Conservation (phyloP, 306 rosid species). For the Lupinus albus region DNA sequence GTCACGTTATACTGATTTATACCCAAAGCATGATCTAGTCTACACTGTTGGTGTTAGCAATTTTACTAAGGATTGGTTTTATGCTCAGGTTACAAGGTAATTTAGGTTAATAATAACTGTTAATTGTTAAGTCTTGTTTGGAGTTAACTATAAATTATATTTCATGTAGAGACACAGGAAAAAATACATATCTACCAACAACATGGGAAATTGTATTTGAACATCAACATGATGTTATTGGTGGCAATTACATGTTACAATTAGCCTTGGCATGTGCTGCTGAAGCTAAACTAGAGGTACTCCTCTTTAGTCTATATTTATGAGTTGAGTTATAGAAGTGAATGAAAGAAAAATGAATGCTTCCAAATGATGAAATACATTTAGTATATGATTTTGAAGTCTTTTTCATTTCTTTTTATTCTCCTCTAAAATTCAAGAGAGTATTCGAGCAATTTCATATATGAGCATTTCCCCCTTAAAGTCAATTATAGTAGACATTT, state of each 20-base stretch:
- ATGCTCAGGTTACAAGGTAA: conserved; percentile 62
- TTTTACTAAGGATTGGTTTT: conserved; percentile 61
- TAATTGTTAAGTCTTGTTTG: not conserved
- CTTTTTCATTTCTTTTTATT: too few relatives aligned
- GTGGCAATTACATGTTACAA: conserved; percentile 67
- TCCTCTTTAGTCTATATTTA: not conserved
- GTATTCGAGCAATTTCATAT: too few relatives aligned
- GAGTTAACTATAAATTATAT: conserved; percentile 1
- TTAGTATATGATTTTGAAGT: too few relatives aligned
- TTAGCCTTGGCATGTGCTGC: conserved; percentile 73
- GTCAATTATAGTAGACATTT: too few relatives aligned
- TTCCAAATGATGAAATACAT: too few relatives aligned
- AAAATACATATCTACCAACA: conserved; percentile 59
- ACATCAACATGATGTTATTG: conserved; percentile 27
- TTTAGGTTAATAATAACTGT: not conserved
- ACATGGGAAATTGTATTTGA: conserved; percentile 74
- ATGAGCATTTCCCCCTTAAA: not conserved
- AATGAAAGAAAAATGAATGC: too few relatives aligned
- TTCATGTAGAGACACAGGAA: conserved; percentile 49
- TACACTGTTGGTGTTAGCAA: conserved; percentile 48
- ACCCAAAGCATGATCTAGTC: conserved; percentile 54
- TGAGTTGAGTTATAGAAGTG: too few relatives aligned
- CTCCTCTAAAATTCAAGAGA: too few relatives aligned
- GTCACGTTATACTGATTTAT: conserved; percentile 62
- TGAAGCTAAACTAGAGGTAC: conserved; percentile 61